Conservation (phyloP, 78 protist genomes). For the Capsaspora owczarzaki region DNA sequence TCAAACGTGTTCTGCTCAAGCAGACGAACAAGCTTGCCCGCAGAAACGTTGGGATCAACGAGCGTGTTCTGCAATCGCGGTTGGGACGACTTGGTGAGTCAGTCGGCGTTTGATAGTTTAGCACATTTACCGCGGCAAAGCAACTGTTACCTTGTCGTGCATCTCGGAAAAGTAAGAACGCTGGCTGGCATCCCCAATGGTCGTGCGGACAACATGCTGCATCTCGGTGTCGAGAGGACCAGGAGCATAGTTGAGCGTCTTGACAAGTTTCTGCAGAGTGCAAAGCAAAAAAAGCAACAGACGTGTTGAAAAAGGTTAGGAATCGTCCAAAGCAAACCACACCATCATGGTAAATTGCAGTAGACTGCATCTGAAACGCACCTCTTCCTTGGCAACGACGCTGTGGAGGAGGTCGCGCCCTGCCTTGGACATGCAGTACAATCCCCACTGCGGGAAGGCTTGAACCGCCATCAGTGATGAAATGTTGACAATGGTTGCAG, state of each 20-base stretch:
- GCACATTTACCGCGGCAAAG: too few species aligned
- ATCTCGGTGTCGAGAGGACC: conserved; percentile 1
- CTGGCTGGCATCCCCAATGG: neutral
- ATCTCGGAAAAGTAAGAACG: neutral
- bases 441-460: neutral
- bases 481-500: neutral
- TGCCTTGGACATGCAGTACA: neutral
- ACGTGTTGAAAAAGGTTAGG: too few species aligned
- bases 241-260: neutral
- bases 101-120: too few species aligned
- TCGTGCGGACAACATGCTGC: neutral
- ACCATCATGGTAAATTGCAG: too few species aligned
- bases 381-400: neutral
- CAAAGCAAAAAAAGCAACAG: too few species aligned
- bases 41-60: too few species aligned
- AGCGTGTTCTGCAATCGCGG: too few species aligned
- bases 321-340: too few species aligned
- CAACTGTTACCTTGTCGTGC: neutral
- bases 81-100: too few species aligned
- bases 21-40: neutral
- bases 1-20: neutral
- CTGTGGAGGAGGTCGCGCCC: neutral
- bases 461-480: neutral
- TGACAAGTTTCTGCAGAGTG: neutral
- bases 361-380: too few species aligned